Evolutionary conservation across 2,329 filamentous ascomycete species (phyloP).

Genomic region (Anisogramma anomala): DNA sequence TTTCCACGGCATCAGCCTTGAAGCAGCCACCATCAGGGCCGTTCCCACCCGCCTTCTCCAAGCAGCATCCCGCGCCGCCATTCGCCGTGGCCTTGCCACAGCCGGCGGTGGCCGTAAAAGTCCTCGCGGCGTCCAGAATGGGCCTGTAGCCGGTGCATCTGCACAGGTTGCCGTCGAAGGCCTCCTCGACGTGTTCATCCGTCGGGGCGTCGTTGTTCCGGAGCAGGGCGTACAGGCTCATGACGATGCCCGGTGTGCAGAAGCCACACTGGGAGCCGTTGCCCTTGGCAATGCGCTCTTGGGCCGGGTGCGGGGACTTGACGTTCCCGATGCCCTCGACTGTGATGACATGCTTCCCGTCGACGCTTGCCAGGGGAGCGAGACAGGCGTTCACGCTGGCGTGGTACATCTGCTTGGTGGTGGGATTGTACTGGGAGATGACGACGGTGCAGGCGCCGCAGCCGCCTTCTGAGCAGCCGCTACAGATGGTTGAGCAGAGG

Average conservation of each 20-base stretch:
- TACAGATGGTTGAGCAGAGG: slow-evolving; percentile 20
- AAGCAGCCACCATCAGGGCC: slow-evolving; percentile 55
- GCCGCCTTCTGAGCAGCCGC: slow-evolving; percentile 87
- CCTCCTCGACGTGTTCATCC: slow-evolving; percentile 81
- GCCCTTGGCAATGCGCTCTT: slow-evolving; percentile 80
- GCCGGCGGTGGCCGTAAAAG: slow-evolving; percentile 53
- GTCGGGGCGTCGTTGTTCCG: slow-evolving; percentile 70
- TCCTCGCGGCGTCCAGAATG: slow-evolving; percentile 87
- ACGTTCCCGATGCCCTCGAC: slow-evolving; percentile 90
- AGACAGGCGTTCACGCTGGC: slow-evolving; percentile 94
- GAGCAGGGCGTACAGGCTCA: slow-evolving; percentile 89
- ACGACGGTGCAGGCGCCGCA: slow-evolving; percentile 96
- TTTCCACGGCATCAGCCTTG: slow-evolving; percentile 44
- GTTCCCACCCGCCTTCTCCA: slow-evolving; percentile 47
- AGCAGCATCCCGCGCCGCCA: slow-evolving; percentile 54
- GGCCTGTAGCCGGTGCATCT: slow-evolving; percentile 91
- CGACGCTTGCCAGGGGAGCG: slow-evolving; percentile 81
- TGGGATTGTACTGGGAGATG: slow-evolving; percentile 85
- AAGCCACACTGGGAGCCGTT: slow-evolving; percentile 92
- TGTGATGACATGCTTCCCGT: slow-evolving; percentile 97
- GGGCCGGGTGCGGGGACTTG: slow-evolving; percentile 74
- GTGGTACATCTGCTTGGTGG: slow-evolving; percentile 86
- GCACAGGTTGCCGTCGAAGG: slow-evolving; percentile 93
- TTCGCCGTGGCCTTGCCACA: slow-evolving; percentile 40
- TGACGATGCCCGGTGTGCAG: slow-evolving; percentile 95